Conservation (phyloP, 441 rosid species). For the Capsella rubella region DNA sequence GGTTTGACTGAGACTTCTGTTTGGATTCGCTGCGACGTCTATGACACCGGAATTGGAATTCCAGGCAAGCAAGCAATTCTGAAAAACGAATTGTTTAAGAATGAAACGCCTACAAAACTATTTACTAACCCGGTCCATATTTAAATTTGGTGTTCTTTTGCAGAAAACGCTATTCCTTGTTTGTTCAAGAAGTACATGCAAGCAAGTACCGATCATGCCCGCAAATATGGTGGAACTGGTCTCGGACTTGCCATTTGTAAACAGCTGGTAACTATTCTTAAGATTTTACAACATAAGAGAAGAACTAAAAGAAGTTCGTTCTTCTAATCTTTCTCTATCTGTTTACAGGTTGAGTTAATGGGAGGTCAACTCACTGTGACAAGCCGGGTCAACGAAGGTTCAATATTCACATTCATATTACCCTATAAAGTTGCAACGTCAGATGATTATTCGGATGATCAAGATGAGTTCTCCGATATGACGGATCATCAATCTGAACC, state of each 20-base stretch:
- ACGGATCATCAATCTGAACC: slow-evolving; percentile 56
- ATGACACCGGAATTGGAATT: slow-evolving; percentile 96
- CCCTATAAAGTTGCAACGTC: slow-evolving; percentile 78
- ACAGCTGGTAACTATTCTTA: slow-evolving; percentile 68
- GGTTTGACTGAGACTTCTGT: slow-evolving; percentile 61
- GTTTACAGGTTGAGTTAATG: slow-evolving; percentile 88
- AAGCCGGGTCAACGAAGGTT: slow-evolving; percentile 76
- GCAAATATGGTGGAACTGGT: slow-evolving; percentile 98
- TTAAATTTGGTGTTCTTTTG: slow-evolving; percentile 19
- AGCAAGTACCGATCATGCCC: slow-evolving; percentile 93
- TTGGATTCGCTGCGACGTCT: slow-evolving; percentile 91
- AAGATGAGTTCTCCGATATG: slow-evolving; percentile 71
- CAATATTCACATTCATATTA: slow-evolving; percentile 84
- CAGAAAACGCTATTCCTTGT: slow-evolving; percentile 90
- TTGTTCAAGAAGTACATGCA: slow-evolving; percentile 93
- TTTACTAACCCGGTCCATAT: neutral
- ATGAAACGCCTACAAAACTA: neutral
- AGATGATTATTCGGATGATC: slow-evolving; percentile 63
- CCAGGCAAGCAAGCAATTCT: slow-evolving; percentile 61
- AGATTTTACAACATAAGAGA: neutral
- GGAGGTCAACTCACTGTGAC: slow-evolving; percentile 89
- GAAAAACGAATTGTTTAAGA: neutral
- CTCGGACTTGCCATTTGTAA: slow-evolving; percentile 99
- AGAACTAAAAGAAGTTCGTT: neutral
- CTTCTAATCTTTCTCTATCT: slow-evolving; percentile 12